Evolutionary conservation across 192 early-diverging fungal genomes (phyloP), one percentile per base, ranked within the genome.

Genomic region (Phycomyces nitens): DNA sequence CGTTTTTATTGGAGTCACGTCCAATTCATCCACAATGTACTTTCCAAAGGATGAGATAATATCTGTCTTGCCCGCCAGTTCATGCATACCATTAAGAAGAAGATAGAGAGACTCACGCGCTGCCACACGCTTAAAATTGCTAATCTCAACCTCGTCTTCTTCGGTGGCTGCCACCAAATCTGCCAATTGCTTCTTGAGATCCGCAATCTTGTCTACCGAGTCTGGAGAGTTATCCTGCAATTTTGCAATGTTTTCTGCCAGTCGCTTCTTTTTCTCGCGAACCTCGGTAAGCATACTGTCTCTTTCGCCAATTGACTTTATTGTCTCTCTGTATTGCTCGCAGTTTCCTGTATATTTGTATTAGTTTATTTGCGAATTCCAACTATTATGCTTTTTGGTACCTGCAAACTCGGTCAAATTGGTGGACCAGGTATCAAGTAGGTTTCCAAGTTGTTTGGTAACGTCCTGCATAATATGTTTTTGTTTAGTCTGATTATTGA

Each of bases 31-130:
- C 22, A 61, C 64, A 20, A 69, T 26, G 29, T 75, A 66, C 58
- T 70, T 75, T 24, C 68, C 73, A 62, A 66, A 70, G n/a, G 60
- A 59, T 10, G 73, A 43, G 12, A 75, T 60, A 12, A 75, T 57
- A 50, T 70, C 68, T 9, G 73, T 75, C 34, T 75, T 75, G 38
- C 68, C 51, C 7, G 63, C 63, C 20, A 75, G 26, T 24, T 70
- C 64, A 53, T 65, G 64, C 73, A 75, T 69, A 8, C 67, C 73
- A 39, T 75, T 70, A 11, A 75, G 40, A 26, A 75, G 51, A n/a
- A 62, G 39, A 24, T 74, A 74, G 4, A 74, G 44, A 6, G 67
- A 62, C 34, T 74, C 68, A 22, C 66, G 61, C 0, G 60, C 52
- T 0, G 66, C 68, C 21, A 69, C 60, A 41, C 72, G 57, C 52